A percentile compares a stretch with the other conserved stretches of the same genome.
Conservation (phyloP, 768 basidiomycete species). For the Multifurca ochricompacta region DNA sequence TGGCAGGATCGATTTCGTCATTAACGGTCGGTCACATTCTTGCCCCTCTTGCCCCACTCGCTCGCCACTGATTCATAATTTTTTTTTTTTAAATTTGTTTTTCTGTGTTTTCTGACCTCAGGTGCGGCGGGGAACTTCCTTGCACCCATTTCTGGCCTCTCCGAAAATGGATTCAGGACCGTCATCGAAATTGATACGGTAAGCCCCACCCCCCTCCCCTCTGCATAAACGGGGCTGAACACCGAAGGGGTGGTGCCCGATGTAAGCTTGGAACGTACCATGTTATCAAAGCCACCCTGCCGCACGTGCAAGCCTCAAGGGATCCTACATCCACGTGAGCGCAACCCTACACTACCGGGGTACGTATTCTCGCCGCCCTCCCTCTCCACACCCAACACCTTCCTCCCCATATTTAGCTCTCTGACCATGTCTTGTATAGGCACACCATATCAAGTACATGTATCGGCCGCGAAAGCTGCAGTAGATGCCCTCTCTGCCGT, state of each 20-base stretch:
- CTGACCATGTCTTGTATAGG: constrained; percentile 32
- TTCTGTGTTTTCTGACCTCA: too few relatives aligned
- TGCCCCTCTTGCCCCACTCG: not conserved
- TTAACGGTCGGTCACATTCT: constrained; percentile 56
- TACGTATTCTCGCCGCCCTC: too few relatives aligned
- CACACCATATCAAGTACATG: constrained; percentile 84
- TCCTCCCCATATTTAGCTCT: too few relatives aligned
- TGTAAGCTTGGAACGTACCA: constrained; percentile 85
- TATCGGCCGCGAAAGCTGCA: constrained; percentile 91
- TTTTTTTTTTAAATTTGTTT: too few relatives aligned
- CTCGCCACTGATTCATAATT: not conserved
- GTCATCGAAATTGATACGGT: constrained; percentile 94
- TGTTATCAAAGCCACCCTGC: constrained; percentile 87
- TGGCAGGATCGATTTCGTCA: constrained; percentile 89
- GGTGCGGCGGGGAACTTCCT: constrained; percentile 97
- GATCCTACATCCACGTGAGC: constrained; percentile 84
- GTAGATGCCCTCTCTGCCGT: constrained; percentile 85
- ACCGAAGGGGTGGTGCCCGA: too few relatives aligned
- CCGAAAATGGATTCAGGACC: constrained; percentile 85
- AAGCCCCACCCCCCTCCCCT: constrained; percentile 24
- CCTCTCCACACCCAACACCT: too few relatives aligned
- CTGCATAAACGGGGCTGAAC: too few relatives aligned
- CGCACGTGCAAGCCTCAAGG: constrained; percentile 60
- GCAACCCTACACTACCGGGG: constrained; percentile 83
- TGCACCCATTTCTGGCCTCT: constrained; percentile 73